Evolutionary conservation across 2,329 filamentous ascomycete genomes (phyloP).

Genomic region (Beauveria sp.): DNA sequence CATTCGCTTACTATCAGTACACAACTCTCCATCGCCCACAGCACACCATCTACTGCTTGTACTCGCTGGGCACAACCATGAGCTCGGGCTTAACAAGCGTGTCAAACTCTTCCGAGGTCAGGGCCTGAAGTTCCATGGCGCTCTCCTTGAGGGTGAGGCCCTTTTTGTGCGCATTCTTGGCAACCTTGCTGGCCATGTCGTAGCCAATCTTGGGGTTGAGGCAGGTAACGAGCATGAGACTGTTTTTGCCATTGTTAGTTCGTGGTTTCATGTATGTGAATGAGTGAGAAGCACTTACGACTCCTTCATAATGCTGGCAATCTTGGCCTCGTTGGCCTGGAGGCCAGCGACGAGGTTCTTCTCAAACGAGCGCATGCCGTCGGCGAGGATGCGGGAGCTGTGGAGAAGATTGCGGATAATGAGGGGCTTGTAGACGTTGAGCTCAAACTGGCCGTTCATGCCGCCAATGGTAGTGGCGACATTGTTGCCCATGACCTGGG

Average conservation of each 20-base stretch:
- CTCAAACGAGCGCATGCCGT: conserved; percentile 93
- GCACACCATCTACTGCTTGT: conserved; percentile 36
- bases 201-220: conserved; percentile 96
- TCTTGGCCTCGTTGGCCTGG: conserved; percentile 89
- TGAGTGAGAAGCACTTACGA: conserved; percentile 51
- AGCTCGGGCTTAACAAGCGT: conserved; percentile 83
- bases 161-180: conserved; percentile 99
- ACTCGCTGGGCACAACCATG: conserved; percentile 79
- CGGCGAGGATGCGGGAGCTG: conserved; percentile 78
- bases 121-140: conserved; percentile 85
- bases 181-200: conserved; percentile 94
- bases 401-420: conserved; percentile 93
- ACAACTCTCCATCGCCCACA: not conserved
- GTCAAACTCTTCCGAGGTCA: conserved; percentile 87
- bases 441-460: conserved; percentile 96
- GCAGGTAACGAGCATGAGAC: conserved; percentile 96
- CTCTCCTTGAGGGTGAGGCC: conserved; percentile 87
- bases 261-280: conserved; percentile 5
- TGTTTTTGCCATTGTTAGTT: conserved; percentile 29
- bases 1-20: not conserved
- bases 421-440: conserved; percentile 98
- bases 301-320: conserved; percentile 83
- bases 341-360: conserved; percentile 85
- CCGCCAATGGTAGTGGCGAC: conserved; percentile 87
- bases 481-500: conserved; percentile 97